Percentiles rank a stretch among this genome's conserved stretches.
Conservation (phyloP, 257 asterid species). For the Gentiana macrophylla region DNA sequence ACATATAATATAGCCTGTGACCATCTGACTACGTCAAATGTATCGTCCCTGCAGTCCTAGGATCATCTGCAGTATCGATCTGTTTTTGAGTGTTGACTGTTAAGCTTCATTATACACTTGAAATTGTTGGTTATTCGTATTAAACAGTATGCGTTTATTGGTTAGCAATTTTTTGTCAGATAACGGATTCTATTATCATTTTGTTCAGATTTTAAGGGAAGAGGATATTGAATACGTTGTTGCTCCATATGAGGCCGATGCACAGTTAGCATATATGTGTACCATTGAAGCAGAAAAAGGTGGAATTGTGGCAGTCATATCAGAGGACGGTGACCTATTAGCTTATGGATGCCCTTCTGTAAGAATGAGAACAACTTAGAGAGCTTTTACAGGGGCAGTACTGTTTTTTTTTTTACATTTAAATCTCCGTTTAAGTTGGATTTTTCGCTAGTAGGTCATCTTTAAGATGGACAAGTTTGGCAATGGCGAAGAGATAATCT, state of each 20-base stretch:
- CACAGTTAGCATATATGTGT: constrained; percentile 64
- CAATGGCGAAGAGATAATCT: constrained; percentile 62
- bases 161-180: too few relatives aligned
- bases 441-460: constrained; percentile 29
- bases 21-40: neutral
- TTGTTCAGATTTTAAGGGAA: constrained; percentile 44
- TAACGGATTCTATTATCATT: neutral
- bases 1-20: neutral
- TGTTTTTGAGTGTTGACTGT: neutral
- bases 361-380: constrained; percentile 10
- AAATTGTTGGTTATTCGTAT: neutral
- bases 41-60: neutral
- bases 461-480: constrained; percentile 80
- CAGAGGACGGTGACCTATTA: constrained; percentile 73
- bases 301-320: constrained; percentile 58
- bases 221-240: constrained; percentile 65
- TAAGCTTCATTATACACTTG: neutral
- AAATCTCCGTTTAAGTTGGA: neutral
- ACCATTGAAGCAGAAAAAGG: constrained; percentile 43
- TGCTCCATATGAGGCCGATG: constrained; percentile 91
- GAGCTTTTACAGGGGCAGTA: neutral
- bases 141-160: neutral
- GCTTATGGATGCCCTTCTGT: constrained; percentile 77
- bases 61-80: neutral
- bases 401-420: constrained; percentile 1